Conservation (phyloP, 2,329 filamentous ascomycete species). For the Aureobasidium melanogenum region DNA sequence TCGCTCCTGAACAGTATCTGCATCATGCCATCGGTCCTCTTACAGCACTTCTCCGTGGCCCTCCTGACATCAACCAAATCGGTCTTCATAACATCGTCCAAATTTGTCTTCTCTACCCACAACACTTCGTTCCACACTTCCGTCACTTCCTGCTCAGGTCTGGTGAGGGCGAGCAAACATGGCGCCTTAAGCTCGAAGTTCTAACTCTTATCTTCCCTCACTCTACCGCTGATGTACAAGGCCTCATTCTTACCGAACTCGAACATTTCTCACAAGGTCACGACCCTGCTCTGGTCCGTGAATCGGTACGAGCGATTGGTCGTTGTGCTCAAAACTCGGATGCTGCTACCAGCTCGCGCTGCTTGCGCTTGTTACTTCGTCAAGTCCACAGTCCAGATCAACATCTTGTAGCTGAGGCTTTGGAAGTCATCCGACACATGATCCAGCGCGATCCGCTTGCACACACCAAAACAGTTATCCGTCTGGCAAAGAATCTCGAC, state of each 20-base stretch:
- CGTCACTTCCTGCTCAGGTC: constrained; percentile 82
- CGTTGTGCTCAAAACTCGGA: constrained; percentile 75
- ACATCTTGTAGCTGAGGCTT: constrained; percentile 78
- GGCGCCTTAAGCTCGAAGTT: constrained; percentile 86
- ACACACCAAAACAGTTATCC: constrained; percentile 77
- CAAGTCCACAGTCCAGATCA: constrained; percentile 86
- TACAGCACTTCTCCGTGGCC: constrained; percentile 72
- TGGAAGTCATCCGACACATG: constrained; percentile 90
- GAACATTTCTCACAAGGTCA: constrained; percentile 79
- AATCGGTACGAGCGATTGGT: constrained; percentile 87
- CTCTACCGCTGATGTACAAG: constrained; percentile 65
- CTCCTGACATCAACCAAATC: constrained; percentile 80
- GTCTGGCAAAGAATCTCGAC: constrained; percentile 84
- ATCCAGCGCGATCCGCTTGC: constrained; percentile 82
- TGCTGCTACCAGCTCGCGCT: constrained; percentile 61
- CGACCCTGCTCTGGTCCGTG: constrained; percentile 70
- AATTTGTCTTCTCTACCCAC: constrained; percentile 69
- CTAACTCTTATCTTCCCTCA: constrained; percentile 86
- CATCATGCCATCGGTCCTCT: constrained; percentile 71
- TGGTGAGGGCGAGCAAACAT: constrained; percentile 70
- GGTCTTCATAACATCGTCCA: constrained; percentile 91
- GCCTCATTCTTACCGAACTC: constrained; percentile 81
- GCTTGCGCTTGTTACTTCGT: constrained; percentile 70
- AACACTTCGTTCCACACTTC: constrained; percentile 77
- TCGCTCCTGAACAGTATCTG: constrained; percentile 72